Conservation (phyloP, 2,329 filamentous ascomycete species). For the Colletotrichum navitas region DNA sequence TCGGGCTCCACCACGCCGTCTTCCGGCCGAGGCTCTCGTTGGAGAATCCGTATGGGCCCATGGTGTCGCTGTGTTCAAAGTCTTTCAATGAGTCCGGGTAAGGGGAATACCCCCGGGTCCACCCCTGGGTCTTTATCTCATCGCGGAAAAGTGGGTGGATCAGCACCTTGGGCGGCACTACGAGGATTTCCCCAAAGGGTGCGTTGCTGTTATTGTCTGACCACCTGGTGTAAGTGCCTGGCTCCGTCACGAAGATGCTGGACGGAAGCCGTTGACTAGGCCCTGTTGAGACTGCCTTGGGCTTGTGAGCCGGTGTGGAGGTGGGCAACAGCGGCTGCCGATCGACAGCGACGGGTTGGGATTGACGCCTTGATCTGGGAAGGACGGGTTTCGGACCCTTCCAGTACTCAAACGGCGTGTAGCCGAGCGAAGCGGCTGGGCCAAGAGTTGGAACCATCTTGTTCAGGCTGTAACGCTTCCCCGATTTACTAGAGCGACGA, state of each 20-base stretch:
- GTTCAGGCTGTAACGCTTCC: conserved; percentile 34
- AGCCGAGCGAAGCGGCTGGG: conserved; percentile 42
- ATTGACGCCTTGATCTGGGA: conserved; percentile 31
- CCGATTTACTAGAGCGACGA: conserved; percentile 34
- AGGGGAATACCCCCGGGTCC: conserved; percentile 33
- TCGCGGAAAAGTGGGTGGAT: conserved; percentile 39
- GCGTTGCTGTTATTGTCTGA: conserved; percentile 28
- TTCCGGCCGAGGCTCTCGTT: conserved; percentile 17
- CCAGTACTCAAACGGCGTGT: conserved; percentile 47
- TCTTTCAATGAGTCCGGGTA: conserved; percentile 33
- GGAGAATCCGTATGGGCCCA: conserved; percentile 29
- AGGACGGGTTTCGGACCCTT: conserved; percentile 44
- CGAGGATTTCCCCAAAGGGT: conserved; percentile 36
- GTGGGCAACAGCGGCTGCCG: conserved; percentile 35
- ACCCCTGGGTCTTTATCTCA: conserved; percentile 39
- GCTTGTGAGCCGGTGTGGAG: conserved; percentile 22
- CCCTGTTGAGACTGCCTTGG: conserved; percentile 38
- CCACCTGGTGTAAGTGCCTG: conserved; percentile 23
- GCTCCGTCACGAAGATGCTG: conserved; percentile 37
- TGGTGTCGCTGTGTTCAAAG: conserved; percentile 29
- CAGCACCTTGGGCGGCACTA: conserved; percentile 38
- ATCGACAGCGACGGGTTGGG: conserved; percentile 26
- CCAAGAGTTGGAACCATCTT: conserved; percentile 39
- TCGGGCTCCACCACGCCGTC: conserved; percentile 57
- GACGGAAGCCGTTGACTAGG: conserved; percentile 10